phyloP scores from a whole-genome alignment of 2,329 filamentous ascomycete genomes.

The Sphaerostilbella broomeana region DNA sequence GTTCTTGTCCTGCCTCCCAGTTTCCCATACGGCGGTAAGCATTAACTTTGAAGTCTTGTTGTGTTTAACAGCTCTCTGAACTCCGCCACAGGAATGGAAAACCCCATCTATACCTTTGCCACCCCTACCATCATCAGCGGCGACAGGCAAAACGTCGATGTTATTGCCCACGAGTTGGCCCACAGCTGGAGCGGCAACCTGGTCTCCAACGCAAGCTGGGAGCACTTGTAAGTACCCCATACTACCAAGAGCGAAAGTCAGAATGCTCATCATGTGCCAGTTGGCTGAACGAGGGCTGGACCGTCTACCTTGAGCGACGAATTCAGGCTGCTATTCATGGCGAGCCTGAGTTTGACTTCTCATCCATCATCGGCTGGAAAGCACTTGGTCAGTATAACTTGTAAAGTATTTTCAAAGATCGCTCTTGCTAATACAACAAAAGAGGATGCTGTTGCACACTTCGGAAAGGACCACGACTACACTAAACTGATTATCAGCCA shows the following conservation, averaged over 20 bases:
- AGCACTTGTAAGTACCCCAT: constrained; percentile 56
- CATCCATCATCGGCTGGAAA: constrained; percentile 94
- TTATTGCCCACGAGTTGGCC: constrained; percentile 80
- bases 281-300: constrained; percentile 80
- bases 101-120: constrained; percentile 90
- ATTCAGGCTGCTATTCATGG: constrained; percentile 74
- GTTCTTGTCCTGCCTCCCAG: constrained; percentile 83
- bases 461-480: constrained; percentile 80
- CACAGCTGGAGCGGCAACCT: constrained; percentile 86
- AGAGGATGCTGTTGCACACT: constrained; percentile 72
- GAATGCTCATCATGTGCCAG: constrained; percentile 26
- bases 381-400: constrained; percentile 51
- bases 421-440: too few species aligned
- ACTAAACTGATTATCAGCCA: constrained; percentile 86
- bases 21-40: constrained; percentile 75
- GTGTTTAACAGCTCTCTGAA: background rate
- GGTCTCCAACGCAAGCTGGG: constrained; percentile 72
- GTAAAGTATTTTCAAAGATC: constrained; percentile 7
- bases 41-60: background rate
- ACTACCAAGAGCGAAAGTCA: background rate
- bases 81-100: constrained; percentile 62
- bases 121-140: constrained; percentile 92
- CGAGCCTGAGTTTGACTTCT: constrained; percentile 83
- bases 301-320: constrained; percentile 84
- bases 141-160: constrained; percentile 85